Percentiles rank a stretch among this genome's conserved stretches.
Evolutionary conservation across 1,284 basidiomycete species (phyloP).

Genomic region (Thelephora terrestris): DNA sequence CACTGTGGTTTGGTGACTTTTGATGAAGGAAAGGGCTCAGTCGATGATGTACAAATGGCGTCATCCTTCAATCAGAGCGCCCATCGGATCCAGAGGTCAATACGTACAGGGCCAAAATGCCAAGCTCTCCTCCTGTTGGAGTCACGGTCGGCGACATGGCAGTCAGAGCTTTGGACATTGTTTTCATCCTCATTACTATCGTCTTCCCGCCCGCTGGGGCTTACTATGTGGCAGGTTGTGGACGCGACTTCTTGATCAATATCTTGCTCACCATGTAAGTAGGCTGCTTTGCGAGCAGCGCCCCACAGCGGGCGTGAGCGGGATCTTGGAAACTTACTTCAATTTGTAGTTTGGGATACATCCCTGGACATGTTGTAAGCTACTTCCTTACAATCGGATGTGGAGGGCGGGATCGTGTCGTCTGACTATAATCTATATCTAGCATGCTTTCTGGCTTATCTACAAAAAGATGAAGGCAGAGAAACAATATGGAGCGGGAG

Average conservation of each 20-base stretch:
- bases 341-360: slow-evolving; percentile 51
- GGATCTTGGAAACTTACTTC: no score
- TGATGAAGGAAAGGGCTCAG: no score
- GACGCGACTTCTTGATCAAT: slow-evolving; percentile 76
- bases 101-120: no score
- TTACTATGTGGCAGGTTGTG: slow-evolving; percentile 67
- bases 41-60: no score
- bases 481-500: slow-evolving; percentile 43
- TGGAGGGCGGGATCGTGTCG: background rate
- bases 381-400: background rate
- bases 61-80: no score
- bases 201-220: slow-evolving; percentile 64
- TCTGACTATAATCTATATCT: slow-evolving; percentile 1
- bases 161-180: slow-evolving; percentile 44
- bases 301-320: no score
- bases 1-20: no score
- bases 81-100: no score
- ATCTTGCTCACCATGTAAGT: slow-evolving; percentile 61
- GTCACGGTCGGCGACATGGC: no score
- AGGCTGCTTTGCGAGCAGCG: background rate
- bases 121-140: no score
- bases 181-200: slow-evolving; percentile 57
- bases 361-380: slow-evolving; percentile 60
- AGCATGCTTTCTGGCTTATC: slow-evolving; percentile 42
- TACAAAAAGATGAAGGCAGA: slow-evolving; percentile 54